These are phyloP conservation scores for Pseudogymnoascus sp. DNA, from an alignment of 2,329 filamentous ascomycete species.

Conservation along the genomic window DNA sequence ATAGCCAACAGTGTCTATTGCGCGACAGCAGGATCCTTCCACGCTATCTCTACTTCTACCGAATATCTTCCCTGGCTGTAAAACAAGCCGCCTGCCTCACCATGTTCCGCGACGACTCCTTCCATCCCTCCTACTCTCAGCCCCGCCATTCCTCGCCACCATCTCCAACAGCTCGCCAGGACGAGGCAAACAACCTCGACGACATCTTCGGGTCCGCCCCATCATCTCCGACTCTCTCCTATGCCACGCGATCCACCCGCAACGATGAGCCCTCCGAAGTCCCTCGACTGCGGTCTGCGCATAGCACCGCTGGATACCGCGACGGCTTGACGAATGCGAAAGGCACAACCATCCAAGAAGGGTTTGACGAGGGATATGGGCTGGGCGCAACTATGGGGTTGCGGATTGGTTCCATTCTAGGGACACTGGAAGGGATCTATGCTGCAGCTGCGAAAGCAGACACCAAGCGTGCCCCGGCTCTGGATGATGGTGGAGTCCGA, in stretches of 20 bases:
- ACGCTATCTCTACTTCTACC: background rate
- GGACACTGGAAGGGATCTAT: constrained; percentile 64
- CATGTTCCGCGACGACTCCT: background rate
- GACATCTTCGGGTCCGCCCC: constrained; percentile 28
- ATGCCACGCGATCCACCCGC: background rate
- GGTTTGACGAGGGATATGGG: constrained; percentile 85
- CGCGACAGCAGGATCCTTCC: background rate
- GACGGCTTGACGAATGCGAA: constrained; percentile 77
- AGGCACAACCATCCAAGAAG: constrained; percentile 64
- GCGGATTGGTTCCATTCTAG: constrained; percentile 64
- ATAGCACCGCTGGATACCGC: constrained; percentile 71
- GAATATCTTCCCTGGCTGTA: background rate
- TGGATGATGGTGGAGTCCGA: background rate
- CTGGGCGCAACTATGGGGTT: constrained; percentile 75
- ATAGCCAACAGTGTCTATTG: background rate
- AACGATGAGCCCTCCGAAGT: constrained; percentile 9
- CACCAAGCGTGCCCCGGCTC: background rate
- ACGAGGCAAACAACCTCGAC: constrained; percentile 20
- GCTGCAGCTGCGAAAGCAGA: constrained; percentile 34
- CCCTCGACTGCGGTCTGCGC: constrained; percentile 13
- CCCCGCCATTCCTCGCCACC: background rate
- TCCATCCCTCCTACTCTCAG: background rate
- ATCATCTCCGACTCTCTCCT: constrained; percentile 18
- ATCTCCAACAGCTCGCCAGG: background rate
- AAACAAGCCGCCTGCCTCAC: background rate